phyloP scores from a whole-genome alignment of 176 grass and related monocot species.

The Carex parvula region DNA sequence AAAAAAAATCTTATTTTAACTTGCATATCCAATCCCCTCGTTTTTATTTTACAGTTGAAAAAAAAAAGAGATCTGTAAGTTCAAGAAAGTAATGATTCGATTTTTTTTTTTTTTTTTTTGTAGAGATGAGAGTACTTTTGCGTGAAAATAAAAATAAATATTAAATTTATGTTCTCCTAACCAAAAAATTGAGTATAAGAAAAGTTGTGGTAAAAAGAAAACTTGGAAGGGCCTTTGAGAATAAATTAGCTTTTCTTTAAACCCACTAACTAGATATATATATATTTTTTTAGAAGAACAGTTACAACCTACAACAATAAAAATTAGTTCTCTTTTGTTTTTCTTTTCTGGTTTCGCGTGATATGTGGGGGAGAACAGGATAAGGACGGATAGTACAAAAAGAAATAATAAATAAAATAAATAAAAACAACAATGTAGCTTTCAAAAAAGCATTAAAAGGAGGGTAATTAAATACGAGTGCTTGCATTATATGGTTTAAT shows the following conservation, averaged over 20 bases:
- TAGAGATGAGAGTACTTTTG: too few species aligned
- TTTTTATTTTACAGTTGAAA: too few species aligned
- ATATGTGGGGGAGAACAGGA: neutral
- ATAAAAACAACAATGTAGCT: neutral
- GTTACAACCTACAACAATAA: too few species aligned
- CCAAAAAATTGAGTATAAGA: too few species aligned
- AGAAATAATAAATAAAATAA: too few species aligned
- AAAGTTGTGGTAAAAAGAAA: neutral
- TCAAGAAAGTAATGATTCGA: neutral
- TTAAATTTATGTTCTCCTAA: neutral
- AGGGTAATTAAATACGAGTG: neutral
- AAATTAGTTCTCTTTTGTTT: neutral
- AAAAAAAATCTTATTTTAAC: too few species aligned
- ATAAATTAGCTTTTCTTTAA: too few species aligned
- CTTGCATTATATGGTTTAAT: neutral
- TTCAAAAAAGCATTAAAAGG: slow-evolving; percentile 9
- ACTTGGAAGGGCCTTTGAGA: neutral
- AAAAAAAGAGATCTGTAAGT: neutral
- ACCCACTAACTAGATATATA: too few species aligned
- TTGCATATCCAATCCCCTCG: too few species aligned
- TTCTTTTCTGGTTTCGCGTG: neutral
- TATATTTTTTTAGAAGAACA: too few species aligned
- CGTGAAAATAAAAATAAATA: neutral
- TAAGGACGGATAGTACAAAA: neutral
- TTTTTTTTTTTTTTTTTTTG: neutral